Evolutionary conservation across 352 stramenopile species (phyloP).

Genomic region (Globisporangium sylvaticum): DNA sequence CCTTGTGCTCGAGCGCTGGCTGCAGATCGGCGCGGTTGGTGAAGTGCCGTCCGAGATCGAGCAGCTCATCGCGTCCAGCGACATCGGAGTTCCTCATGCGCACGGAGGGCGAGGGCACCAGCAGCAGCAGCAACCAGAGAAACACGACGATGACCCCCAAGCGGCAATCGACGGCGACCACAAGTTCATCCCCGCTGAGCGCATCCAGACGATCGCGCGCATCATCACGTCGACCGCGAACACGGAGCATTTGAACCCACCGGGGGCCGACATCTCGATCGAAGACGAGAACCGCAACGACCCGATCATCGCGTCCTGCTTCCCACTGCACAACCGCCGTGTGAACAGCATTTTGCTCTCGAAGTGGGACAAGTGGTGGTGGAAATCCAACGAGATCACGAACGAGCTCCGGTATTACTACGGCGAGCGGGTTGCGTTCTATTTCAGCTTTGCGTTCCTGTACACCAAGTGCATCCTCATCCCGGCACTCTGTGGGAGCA

Average conservation of each 20-base stretch:
- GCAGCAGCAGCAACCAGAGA: neutral
- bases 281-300: conserved; percentile 77
- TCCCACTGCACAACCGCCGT: conserved; percentile 81
- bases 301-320: conserved; percentile 70
- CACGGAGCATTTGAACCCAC: conserved; percentile 69
- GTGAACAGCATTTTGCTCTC: conserved; percentile 64
- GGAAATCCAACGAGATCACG: conserved; percentile 75
- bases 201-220: conserved; percentile 82
- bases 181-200: conserved; percentile 81
- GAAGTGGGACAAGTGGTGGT: conserved; percentile 75
- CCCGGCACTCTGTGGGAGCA: conserved; percentile 49
- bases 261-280: conserved; percentile 69
- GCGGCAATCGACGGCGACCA: conserved; percentile 37
- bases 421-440: conserved; percentile 80
- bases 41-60: conserved; percentile 86
- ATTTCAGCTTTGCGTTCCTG: conserved; percentile 83
- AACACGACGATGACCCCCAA: neutral
- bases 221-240: conserved; percentile 81
- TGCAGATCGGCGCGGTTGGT: conserved; percentile 81
- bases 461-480: conserved; percentile 80
- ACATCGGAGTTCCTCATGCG: conserved; percentile 46
- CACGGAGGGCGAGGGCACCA: neutral
- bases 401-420: conserved; percentile 85
- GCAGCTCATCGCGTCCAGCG: conserved; percentile 75
- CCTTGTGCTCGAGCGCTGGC: conserved; percentile 77